Percentiles rank a stretch among this genome's conserved stretches.
These are phyloP conservation scores for Venturia effusa DNA, from an alignment of 2,329 filamentous ascomycete species.

Conservation along the genomic window DNA sequence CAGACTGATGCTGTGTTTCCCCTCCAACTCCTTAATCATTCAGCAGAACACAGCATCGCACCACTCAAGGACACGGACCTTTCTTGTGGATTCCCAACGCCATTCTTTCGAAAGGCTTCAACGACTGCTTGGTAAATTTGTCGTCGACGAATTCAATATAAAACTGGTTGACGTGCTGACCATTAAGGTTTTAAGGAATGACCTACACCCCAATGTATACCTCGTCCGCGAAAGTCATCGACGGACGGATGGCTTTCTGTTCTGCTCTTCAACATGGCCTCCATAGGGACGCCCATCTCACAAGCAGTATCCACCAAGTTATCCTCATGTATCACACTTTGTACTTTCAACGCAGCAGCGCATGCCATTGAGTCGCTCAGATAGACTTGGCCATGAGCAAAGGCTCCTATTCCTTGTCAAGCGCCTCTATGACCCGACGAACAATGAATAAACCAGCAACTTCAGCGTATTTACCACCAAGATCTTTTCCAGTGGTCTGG, in stretches of 20 bases:
- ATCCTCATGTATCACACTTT: conserved; percentile 46
- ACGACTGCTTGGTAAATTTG: conserved; percentile 43
- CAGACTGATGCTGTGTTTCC: too few relatives aligned
- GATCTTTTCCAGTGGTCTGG: too few relatives aligned
- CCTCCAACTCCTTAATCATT: too few relatives aligned
- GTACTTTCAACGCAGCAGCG: conserved; percentile 52
- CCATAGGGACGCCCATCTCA: conserved; percentile 41
- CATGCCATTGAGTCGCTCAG: conserved; percentile 51
- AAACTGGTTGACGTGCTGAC: conserved; percentile 5
- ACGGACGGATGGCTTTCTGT: conserved; percentile 39
- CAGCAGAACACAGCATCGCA: too few relatives aligned
- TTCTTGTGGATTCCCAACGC: conserved; percentile 41
- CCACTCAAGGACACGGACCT: too few relatives aligned
- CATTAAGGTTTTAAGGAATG: background rate
- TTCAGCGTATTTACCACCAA: too few relatives aligned
- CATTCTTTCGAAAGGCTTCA: conserved; percentile 34
- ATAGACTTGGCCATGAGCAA: conserved; percentile 53
- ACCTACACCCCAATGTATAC: conserved; percentile 47
- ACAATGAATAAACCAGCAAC: too few relatives aligned
- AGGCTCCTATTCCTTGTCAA: conserved; percentile 32
- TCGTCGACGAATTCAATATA: conserved; percentile 49
- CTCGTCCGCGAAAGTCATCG: conserved; percentile 50
- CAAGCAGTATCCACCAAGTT: conserved; percentile 48
- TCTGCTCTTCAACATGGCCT: conserved; percentile 30
- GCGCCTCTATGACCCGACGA: too few relatives aligned